Base-by-base conservation (phyloP, 2,329 filamentous ascomycete species). In the Fusarium albosuccineum region DNA sequence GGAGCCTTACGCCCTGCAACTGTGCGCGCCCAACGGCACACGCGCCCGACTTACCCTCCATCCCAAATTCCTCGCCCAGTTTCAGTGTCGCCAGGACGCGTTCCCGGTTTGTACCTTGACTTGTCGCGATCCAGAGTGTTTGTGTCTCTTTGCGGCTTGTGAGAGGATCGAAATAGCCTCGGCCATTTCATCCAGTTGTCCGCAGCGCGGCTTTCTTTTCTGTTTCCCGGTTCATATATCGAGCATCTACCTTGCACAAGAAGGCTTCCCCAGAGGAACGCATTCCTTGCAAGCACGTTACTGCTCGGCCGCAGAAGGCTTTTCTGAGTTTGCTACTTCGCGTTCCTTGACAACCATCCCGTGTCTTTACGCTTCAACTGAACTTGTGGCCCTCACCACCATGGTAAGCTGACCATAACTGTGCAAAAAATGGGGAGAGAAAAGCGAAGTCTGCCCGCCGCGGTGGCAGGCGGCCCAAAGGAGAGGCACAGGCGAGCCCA, bases 401-500 rank as follows among this genome's bases (percentile, higher is more conserved):
- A 74, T 74, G 72, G 64, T 73, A 73, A 74, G 71, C 69, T 71
- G 62, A 73, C 65, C 56, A 70, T 52, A 64, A 63, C 54, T 58
- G 60, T 61, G 41, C 64, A 67, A 73, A 22, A 27, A 66, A 81
- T 81, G 79, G 79, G 72, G 61, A 77, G 74, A 72, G 73, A 74
- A 70, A 80, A 77, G 67, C 73, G 77, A 70, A 74, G 70, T 64
- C 57, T 75, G 62, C 74, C 73, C 55, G 70, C 72, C 55, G 67
- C 72, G 54, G 72, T 73, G 52, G 70, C 66, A 51, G 73, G 74
- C 56, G 76, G 78, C 54, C 67, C 77, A 55, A 80, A 79, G 61
- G 77, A 79, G 63, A 72, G 74, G 66, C 78, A 78, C 65, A 78
- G 67, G 61, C 75, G 75, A 62, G 66, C 71, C 50, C 71, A 74